These are phyloP conservation scores for Thecamonas trahens DNA, from an alignment of 78 protist genomes.

Conservation along the genomic window DNA sequence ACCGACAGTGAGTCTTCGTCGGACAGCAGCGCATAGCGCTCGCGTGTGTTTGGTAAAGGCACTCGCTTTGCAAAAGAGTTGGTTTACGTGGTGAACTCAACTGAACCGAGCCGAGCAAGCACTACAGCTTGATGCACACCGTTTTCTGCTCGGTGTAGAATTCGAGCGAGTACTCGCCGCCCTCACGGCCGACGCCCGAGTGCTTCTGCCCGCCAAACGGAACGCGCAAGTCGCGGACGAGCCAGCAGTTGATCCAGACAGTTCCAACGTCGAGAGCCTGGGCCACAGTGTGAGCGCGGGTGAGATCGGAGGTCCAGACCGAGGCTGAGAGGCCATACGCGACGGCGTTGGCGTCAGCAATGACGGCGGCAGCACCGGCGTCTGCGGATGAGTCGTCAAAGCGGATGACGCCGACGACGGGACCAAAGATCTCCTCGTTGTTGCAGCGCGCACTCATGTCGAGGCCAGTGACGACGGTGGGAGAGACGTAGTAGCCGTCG, in stretches of 20 bases:
- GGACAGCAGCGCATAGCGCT: too few relatives aligned
- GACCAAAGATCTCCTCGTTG: slow-evolving; percentile 73
- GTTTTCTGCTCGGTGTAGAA: slow-evolving; percentile 73
- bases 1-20: too few relatives aligned
- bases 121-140: slow-evolving; percentile 55
- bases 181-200: slow-evolving; percentile 84
- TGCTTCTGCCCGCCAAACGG: slow-evolving; percentile 73
- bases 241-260: slow-evolving; percentile 87
- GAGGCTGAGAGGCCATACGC: slow-evolving; percentile 77
- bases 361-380: slow-evolving; percentile 64
- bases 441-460: neutral
- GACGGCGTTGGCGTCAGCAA: slow-evolving; percentile 57
- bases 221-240: slow-evolving; percentile 51
- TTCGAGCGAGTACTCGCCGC: slow-evolving; percentile 67
- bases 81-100: too few relatives aligned
- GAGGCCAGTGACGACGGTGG: slow-evolving; percentile 64
- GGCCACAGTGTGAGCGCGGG: slow-evolving; percentile 57
- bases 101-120: too few relatives aligned
- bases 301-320: slow-evolving; percentile 61
- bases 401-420: slow-evolving; percentile 52
- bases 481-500: slow-evolving; percentile 58
- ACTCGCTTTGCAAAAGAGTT: too few relatives aligned
- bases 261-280: slow-evolving; percentile 58
- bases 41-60: too few relatives aligned
- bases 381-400: too few relatives aligned